Percentiles rank a stretch among this genome's conserved stretches.
Conservation (phyloP, 352 stramenopile genomes). For the Phytophthora tubulina region DNA sequence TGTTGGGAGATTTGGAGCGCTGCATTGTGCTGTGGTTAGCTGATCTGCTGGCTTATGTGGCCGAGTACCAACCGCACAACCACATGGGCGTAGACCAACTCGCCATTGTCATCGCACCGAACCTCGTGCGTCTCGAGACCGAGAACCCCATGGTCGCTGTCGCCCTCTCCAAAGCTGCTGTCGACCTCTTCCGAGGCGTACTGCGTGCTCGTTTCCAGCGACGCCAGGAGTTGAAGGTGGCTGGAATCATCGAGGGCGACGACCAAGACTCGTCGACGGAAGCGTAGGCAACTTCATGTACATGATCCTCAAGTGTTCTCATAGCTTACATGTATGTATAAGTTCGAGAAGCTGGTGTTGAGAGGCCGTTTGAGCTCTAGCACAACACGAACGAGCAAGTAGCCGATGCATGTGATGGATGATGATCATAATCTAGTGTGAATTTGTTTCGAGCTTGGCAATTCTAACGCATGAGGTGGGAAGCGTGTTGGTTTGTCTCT, state of each 20-base stretch:
- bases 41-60: slow-evolving; percentile 80
- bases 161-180: slow-evolving; percentile 83
- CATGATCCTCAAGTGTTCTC: slow-evolving; percentile 27
- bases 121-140: slow-evolving; percentile 88
- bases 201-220: slow-evolving; percentile 51
- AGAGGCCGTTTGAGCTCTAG: neutral
- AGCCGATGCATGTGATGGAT: slow-evolving; percentile 25
- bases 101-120: slow-evolving; percentile 90
- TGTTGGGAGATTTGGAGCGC: slow-evolving; percentile 65
- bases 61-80: slow-evolving; percentile 75
- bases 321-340: slow-evolving; percentile 38
- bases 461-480: neutral
- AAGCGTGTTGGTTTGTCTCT: too few species aligned
- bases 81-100: slow-evolving; percentile 93
- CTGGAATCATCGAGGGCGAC: slow-evolving; percentile 13
- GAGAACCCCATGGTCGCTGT: slow-evolving; percentile 90
- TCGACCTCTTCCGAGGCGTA: slow-evolving; percentile 77
- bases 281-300: slow-evolving; percentile 30
- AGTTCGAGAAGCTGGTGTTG: slow-evolving; percentile 14
- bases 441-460: slow-evolving; percentile 30
- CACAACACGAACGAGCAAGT: slow-evolving; percentile 10
- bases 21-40: slow-evolving; percentile 86
- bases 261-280: slow-evolving; percentile 12
- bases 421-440: slow-evolving; percentile 43
- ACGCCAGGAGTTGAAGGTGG: slow-evolving; percentile 33